Conservation (phyloP, 306 rosid genomes). For the Vicia villosa region DNA sequence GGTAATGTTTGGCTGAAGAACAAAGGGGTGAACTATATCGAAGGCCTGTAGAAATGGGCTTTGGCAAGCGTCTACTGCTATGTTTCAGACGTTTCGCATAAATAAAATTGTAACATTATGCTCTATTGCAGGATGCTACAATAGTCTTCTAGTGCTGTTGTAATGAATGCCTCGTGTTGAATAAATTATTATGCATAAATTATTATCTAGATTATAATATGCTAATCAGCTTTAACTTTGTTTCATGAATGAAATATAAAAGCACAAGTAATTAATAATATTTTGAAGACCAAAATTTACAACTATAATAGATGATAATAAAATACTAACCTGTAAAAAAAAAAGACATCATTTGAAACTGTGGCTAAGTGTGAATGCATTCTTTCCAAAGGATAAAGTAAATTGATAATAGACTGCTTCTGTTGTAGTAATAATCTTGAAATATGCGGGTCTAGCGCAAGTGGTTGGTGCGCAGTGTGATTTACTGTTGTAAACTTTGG, state of each 20-base stretch:
- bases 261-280: background rate
- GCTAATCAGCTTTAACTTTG: background rate
- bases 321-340: conserved; percentile 68
- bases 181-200: background rate
- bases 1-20: no score
- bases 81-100: background rate
- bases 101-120: background rate
- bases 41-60: conserved; percentile 42
- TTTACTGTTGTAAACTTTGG: background rate
- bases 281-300: conserved; percentile 15
- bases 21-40: conserved; percentile 51
- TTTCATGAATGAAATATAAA: conserved; percentile 18
- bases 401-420: conserved; percentile 60
- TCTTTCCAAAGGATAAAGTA: conserved; percentile 78
- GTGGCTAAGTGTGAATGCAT: conserved; percentile 86
- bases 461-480: background rate
- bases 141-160: background rate
- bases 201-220: background rate
- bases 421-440: background rate
- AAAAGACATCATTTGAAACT: conserved; percentile 78
- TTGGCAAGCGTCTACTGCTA: background rate
- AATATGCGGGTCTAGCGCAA: background rate
- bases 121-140: background rate
- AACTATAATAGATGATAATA: conserved; percentile 1
- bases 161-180: background rate